phyloP scores from a whole-genome alignment of 2,329 filamentous ascomycete genomes.

The Calonectria naviculata region DNA sequence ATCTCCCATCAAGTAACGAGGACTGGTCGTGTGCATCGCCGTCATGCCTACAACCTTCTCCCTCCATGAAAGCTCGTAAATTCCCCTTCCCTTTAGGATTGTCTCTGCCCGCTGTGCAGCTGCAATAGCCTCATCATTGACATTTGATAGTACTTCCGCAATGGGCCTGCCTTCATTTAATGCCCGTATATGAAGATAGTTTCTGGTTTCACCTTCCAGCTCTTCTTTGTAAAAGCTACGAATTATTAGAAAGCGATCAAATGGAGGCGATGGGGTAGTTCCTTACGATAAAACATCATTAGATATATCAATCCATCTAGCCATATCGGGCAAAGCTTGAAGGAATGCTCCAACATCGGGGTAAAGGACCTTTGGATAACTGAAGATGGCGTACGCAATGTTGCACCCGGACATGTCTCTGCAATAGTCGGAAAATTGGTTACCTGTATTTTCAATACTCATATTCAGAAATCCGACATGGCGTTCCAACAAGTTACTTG shows the following conservation, averaged over 20 bases:
- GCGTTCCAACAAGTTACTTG: conserved; percentile 7
- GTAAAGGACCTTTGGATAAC: conserved; percentile 9
- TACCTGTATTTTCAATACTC: not conserved
- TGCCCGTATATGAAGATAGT: conserved; percentile 13
- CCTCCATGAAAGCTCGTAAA: conserved; percentile 14
- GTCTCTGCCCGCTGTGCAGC: not conserved
- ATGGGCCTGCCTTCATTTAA: conserved; percentile 2
- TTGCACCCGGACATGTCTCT: conserved; percentile 15
- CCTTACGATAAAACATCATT: not conserved
- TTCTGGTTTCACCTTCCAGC: conserved; percentile 8
- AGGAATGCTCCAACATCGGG: conserved; percentile 10
- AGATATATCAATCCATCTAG: not conserved
- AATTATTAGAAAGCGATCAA: too few species aligned
- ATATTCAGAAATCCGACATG: conserved; percentile 12
- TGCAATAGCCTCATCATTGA: conserved; percentile 5
- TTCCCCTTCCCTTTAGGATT: conserved; percentile 15
- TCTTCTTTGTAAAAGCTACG: conserved; percentile 22
- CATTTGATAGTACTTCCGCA: not conserved
- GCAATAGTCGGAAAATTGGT: conserved; percentile 11
- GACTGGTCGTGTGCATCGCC: conserved; percentile 16
- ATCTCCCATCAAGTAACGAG: conserved; percentile 11
- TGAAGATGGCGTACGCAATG: conserved; percentile 9
- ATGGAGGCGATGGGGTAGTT: too few species aligned
- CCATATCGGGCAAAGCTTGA: conserved; percentile 4
- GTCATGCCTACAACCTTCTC: conserved; percentile 10